These are phyloP conservation scores for Talaromyces liani DNA, from an alignment of 495 filamentous ascomycete species.

Conservation along the genomic window DNA sequence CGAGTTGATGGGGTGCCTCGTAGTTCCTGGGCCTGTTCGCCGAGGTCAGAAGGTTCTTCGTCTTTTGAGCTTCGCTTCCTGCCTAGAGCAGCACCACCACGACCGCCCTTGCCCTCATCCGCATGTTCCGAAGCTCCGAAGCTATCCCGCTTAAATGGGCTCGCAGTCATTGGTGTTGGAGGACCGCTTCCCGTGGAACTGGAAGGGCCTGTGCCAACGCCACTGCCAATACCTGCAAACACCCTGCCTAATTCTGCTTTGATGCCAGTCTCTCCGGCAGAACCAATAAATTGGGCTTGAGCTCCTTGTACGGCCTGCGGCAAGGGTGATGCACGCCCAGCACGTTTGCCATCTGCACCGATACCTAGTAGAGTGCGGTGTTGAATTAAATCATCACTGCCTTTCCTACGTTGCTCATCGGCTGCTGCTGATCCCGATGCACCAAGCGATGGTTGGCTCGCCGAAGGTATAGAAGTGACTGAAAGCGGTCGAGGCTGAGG, in stretches of 20 bases:
- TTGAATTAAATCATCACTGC: conserved; percentile 50
- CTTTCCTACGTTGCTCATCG: conserved; percentile 40
- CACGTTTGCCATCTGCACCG: conserved; percentile 35
- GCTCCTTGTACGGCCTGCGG: conserved; percentile 91
- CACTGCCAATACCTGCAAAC: conserved; percentile 85
- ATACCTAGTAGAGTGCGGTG: conserved; percentile 39
- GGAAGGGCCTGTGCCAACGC: conserved; percentile 55
- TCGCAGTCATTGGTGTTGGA: conserved; percentile 48
- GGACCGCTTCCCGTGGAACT: conserved; percentile 39
- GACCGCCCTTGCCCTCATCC: conserved; percentile 30
- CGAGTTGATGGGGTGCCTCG: conserved; percentile 48
- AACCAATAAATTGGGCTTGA: conserved; percentile 67
- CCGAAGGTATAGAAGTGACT: conserved; percentile 16
- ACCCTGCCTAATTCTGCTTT: conserved; percentile 89
- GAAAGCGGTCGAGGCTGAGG: conserved; percentile 24
- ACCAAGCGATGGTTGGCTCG: conserved; percentile 17
- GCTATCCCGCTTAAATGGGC: conserved; percentile 46
- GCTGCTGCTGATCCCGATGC: conserved; percentile 18
- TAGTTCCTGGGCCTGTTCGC: conserved; percentile 50
- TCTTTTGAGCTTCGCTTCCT: conserved; percentile 48
- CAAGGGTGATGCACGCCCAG: conserved; percentile 63
- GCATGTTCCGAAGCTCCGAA: conserved; percentile 27
- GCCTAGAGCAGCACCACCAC: conserved; percentile 46
- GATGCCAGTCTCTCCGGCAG: conserved; percentile 71
- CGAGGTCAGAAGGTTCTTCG: conserved; percentile 52